Percentiles rank a stretch among this genome's conserved stretches.
phyloP scores from a whole-genome alignment of 2,329 filamentous ascomycete species.

The Claviceps maximensis region DNA sequence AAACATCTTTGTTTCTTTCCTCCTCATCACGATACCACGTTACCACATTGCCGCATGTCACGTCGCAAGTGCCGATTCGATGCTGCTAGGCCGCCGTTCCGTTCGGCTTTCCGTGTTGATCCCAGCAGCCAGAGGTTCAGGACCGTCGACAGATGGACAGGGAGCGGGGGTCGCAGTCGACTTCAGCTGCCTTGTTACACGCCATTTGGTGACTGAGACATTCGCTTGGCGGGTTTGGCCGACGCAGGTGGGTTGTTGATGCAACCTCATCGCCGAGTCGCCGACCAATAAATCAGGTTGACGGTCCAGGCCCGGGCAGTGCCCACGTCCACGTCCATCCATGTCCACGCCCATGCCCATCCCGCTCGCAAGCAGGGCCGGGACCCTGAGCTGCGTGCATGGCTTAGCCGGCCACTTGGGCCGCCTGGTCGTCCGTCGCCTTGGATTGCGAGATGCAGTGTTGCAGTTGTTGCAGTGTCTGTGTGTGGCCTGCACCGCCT shows the following conservation, averaged over 20 bases:
- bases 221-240: neutral
- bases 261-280: neutral
- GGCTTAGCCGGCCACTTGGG: too few relatives aligned
- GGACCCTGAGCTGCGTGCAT: neutral
- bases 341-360: too few relatives aligned
- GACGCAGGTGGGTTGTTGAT: neutral
- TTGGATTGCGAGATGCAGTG: too few relatives aligned
- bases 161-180: neutral
- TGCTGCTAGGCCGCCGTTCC: neutral
- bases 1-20: neutral
- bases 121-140: too few relatives aligned
- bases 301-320: neutral
- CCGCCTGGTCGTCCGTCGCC: too few relatives aligned
- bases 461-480: too few relatives aligned
- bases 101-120: neutral
- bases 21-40: neutral
- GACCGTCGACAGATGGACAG: too few relatives aligned
- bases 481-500: too few relatives aligned
- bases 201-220: slow-evolving; percentile 5
- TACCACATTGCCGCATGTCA: neutral
- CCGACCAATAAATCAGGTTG: neutral
- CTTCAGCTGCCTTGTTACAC: slow-evolving; percentile 6
- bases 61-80: neutral
- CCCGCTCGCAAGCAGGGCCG: too few relatives aligned
- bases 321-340: too few relatives aligned